Conservation (phyloP, 2,329 filamentous ascomycete species). For the Trichoderma atrobrunneum region DNA sequence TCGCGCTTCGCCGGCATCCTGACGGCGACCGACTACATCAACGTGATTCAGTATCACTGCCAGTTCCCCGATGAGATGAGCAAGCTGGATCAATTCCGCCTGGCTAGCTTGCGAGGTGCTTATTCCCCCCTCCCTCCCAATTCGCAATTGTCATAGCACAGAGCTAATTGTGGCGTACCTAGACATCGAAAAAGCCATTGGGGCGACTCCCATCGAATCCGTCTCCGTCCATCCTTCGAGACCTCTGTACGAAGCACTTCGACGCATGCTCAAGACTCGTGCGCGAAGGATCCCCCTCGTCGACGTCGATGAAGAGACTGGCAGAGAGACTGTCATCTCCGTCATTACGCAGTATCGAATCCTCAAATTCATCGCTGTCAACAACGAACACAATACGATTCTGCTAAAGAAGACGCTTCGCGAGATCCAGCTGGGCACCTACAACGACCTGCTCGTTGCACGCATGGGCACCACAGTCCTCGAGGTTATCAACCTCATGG, state of each 20-base stretch:
- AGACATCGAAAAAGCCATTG: constrained; percentile 96
- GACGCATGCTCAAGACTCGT: constrained; percentile 88
- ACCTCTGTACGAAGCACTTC: constrained; percentile 92
- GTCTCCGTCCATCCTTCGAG: constrained; percentile 90
- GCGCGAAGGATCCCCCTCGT: constrained; percentile 91
- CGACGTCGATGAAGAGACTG: constrained; percentile 90
- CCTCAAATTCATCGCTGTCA: constrained; percentile 97
- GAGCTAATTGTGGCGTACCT: constrained; percentile 23
- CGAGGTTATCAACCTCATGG: constrained; percentile 90
- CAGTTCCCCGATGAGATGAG: constrained; percentile 88
- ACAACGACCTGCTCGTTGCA: constrained; percentile 74
- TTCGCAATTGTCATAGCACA: not conserved
- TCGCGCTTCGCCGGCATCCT: constrained; percentile 92
- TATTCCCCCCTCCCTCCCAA: not conserved
- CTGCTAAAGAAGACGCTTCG: constrained; percentile 82
- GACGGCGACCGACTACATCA: constrained; percentile 96
- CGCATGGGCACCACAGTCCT: constrained; percentile 89
- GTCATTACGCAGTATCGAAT: constrained; percentile 98
- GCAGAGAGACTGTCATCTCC: constrained; percentile 87
- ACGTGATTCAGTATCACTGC: constrained; percentile 98
- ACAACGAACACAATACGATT: constrained; percentile 79
- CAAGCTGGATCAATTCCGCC: constrained; percentile 87
- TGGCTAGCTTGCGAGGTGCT: constrained; percentile 88
- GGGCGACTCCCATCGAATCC: constrained; percentile 86
- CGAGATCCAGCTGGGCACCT: constrained; percentile 83